Conservation (phyloP, 169 alveolate species). For the Cryptosporidium parvum region DNA sequence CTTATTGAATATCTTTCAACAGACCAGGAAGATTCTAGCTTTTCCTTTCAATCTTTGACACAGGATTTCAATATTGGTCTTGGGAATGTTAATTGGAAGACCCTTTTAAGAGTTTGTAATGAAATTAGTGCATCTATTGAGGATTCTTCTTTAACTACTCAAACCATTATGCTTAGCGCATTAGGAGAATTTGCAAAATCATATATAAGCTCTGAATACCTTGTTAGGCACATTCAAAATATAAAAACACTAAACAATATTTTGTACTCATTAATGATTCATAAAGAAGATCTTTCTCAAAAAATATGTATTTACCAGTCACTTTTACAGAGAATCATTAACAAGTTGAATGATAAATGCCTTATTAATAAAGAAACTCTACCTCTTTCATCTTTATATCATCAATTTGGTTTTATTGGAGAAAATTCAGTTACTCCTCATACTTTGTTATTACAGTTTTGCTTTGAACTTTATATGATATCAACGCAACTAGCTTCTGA, state of each 20-base stretch:
- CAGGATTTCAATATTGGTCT: neutral
- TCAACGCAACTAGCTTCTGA: neutral
- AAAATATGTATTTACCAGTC: neutral
- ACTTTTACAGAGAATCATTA: neutral
- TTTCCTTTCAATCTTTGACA: slow-evolving; percentile 6
- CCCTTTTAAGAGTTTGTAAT: neutral
- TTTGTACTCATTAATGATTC: slow-evolving; percentile 39
- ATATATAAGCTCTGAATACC: neutral
- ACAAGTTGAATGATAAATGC: neutral
- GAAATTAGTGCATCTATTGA: slow-evolving; percentile 29
- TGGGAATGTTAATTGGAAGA: slow-evolving; percentile 10
- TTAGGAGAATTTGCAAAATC: neutral
- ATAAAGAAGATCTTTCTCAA: slow-evolving; percentile 5
- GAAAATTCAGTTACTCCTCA: slow-evolving; percentile 25
- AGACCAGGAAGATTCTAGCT: neutral
- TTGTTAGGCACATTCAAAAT: neutral
- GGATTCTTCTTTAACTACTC: neutral
- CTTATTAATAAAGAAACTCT: neutral
- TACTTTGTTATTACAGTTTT: neutral
- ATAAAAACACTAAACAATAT: neutral
- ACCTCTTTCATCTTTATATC: slow-evolving; percentile 6
- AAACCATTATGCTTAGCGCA: neutral
- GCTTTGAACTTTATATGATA: neutral
- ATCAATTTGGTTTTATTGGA: neutral
- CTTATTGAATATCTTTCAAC: neutral